Base-by-base conservation (phyloP, 805 yeast species). In the Dipodascus geniculatus region DNA sequence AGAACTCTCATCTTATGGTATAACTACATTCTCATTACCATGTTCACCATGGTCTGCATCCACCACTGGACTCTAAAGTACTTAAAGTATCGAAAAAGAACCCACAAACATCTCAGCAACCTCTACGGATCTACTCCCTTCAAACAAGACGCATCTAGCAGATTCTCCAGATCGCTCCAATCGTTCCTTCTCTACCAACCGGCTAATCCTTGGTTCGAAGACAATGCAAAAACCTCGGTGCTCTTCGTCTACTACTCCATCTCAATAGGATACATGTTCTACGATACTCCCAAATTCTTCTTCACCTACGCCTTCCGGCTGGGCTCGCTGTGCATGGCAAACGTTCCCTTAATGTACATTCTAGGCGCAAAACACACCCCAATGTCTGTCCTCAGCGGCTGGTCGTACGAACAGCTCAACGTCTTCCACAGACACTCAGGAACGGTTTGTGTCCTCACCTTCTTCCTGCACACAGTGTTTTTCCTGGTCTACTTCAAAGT, bases 381-480 rank as follows among this genome's bases (percentile, higher is more conserved):
- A 1, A 35, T 61, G 3, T 51, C 57, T 4, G 53, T 42, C 24
- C 50, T 61, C 17, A 72, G 76, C 0, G 78, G 78, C 1, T 67
- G 74, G 55, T 66, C 74, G 22, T 74, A 74, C 58, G 78, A 74
- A 56, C 73, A 73, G 56, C 62, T 74, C 53, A 74, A 74, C 55
- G 66, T 65, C 33, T 60, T 68, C 51, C 78, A 74, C 58, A 74
- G 74, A 54, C 70, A 62, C 49, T 66, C 65, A 20, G 77, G 75
- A 14, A 49, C 48, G 2, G 23, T 56, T 11, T 52, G 58, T 33
- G 56, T 61, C 9, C 20, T 51, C 20, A 38, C 60, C 3, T 47
- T 53, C 2, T 17, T 57, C 17, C 20, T 50, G 20, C 64, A 61
- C 49, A 23, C 60, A 1, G 52, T 48, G 3, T 47, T 58, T 6